Percentiles rank a stretch among this genome's conserved stretches.
phyloP scores from a whole-genome alignment of 1,284 basidiomycete genomes.

The Pulveroboletus ridleyi region DNA sequence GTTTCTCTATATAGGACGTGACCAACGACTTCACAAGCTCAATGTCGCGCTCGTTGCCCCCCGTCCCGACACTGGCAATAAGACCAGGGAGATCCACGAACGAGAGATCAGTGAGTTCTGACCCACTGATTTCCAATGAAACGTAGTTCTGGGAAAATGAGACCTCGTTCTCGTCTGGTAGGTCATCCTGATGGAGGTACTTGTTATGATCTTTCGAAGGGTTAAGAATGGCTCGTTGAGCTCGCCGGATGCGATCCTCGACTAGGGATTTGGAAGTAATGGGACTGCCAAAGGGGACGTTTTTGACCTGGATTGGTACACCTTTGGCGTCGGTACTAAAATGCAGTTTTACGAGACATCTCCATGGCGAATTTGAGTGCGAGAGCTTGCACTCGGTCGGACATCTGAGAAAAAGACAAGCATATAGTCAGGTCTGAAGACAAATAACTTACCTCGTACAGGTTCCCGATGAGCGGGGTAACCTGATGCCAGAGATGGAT shows the following conservation, averaged over 20 bases:
- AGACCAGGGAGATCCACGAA: constrained; percentile 65
- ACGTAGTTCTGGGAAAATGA: constrained; percentile 72
- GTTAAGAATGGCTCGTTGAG: constrained; percentile 77
- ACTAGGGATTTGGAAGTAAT: constrained; percentile 61
- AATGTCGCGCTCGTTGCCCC: constrained; percentile 60
- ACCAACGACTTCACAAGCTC: constrained; percentile 69
- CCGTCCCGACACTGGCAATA: constrained; percentile 63
- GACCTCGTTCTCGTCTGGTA: constrained; percentile 43
- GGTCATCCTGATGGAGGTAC: constrained; percentile 49
- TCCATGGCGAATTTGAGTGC: constrained; percentile 54
- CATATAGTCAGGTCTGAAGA: rapidly evolving
- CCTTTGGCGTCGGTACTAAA: constrained; percentile 55
- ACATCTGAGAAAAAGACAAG: constrained; percentile 50
- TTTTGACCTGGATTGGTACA: constrained; percentile 44
- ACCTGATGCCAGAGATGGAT: constrained; percentile 71
- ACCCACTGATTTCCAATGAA: constrained; percentile 70
- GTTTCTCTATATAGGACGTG: constrained; percentile 62
- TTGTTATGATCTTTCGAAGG: constrained; percentile 45
- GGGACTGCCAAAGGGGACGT: constrained; percentile 55
- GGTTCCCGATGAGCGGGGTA: constrained; percentile 68
- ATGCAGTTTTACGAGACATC: constrained; percentile 64
- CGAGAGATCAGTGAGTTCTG: constrained; percentile 72
- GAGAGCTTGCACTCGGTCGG: constrained; percentile 74
- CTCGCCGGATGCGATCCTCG: constrained; percentile 69
- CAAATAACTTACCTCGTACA: constrained; percentile 62